Percentiles rank a stretch among this genome's conserved stretches.
Evolutionary conservation across 495 filamentous ascomycete species (phyloP).

Genomic region (Stereocaulon alpinum): DNA sequence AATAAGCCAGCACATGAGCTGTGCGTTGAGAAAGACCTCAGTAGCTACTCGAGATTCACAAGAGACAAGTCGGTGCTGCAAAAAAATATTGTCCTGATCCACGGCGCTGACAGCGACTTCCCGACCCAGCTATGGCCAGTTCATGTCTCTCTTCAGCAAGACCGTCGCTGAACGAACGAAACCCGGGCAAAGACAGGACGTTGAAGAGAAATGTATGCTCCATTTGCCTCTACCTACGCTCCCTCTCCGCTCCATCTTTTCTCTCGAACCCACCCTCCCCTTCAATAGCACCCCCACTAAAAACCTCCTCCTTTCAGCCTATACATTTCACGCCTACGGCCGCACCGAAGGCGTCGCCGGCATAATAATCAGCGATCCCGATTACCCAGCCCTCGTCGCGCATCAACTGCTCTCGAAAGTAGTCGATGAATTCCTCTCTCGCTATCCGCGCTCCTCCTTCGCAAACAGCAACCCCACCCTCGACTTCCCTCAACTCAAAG

Average conservation of each 20-base stretch:
- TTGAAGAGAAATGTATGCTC: constrained; percentile 68
- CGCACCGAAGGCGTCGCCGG: constrained; percentile 79
- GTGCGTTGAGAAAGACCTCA: constrained; percentile 68
- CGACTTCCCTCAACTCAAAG: constrained; percentile 60
- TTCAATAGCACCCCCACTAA: background rate
- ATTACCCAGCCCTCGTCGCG: constrained; percentile 85
- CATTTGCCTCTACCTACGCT: constrained; percentile 11
- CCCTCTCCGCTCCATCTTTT: background rate
- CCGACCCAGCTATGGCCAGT: constrained; percentile 39
- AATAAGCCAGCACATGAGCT: constrained; percentile 70
- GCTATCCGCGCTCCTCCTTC: constrained; percentile 61
- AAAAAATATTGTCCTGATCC: background rate
- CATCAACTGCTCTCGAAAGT: constrained; percentile 89
- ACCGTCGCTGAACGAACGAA: constrained; percentile 69
- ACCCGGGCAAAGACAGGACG: constrained; percentile 81
- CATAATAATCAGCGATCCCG: constrained; percentile 80
- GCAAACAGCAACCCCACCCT: constrained; percentile 44
- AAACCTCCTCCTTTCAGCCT: constrained; percentile 31
- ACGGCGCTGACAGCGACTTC: constrained; percentile 5
- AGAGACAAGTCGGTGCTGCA: constrained; percentile 43
- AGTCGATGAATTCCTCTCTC: constrained; percentile 82
- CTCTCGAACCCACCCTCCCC: background rate
- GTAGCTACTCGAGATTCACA: constrained; percentile 73
- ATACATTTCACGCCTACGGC: constrained; percentile 83
- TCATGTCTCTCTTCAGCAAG: constrained; percentile 45